Evolutionary conservation across 495 filamentous ascomycete genomes (phyloP).

Genomic region (Rhypophila decipiens): DNA sequence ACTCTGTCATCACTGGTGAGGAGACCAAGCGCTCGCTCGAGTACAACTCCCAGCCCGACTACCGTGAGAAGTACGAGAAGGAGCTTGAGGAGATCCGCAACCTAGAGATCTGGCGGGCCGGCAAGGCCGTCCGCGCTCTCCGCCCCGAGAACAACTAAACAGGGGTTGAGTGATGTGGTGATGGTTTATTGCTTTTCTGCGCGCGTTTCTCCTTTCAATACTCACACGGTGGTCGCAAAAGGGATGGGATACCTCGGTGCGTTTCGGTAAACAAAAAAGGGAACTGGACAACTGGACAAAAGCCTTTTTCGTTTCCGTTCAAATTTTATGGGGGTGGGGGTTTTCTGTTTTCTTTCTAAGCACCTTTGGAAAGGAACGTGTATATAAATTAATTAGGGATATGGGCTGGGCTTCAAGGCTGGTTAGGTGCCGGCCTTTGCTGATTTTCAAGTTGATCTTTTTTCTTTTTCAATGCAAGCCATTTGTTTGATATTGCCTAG

Average conservation of each 20-base stretch:
- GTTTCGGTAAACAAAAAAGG: neutral
- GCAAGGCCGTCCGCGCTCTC: slow-evolving; percentile 90
- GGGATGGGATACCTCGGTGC: slow-evolving; percentile 3
- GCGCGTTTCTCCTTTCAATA: slow-evolving; percentile 12
- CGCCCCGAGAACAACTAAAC: slow-evolving; percentile 79
- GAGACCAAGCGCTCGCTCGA: slow-evolving; percentile 93
- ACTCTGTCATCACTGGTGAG: slow-evolving; percentile 76
- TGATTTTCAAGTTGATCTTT: too few relatives aligned
- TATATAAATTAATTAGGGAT: slow-evolving; percentile 15
- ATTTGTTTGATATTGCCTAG: too few relatives aligned
- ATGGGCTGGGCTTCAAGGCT: neutral
- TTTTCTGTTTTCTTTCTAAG: neutral
- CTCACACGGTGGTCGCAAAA: slow-evolving; percentile 4
- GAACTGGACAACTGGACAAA: neutral
- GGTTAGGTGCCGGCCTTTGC: too few relatives aligned
- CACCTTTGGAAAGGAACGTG: neutral
- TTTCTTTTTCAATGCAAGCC: too few relatives aligned
- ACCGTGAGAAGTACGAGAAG: slow-evolving; percentile 90
- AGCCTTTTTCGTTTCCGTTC: neutral
- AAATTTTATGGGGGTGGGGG: slow-evolving; percentile 3
- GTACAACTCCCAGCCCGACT: slow-evolving; percentile 91
- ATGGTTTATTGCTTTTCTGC: slow-evolving; percentile 11
- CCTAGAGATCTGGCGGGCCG: slow-evolving; percentile 97
- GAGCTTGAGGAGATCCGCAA: slow-evolving; percentile 96
- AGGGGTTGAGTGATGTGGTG: slow-evolving; percentile 8